Conservation (phyloP, 345 rosid species). For the Raphanus sativus region DNA sequence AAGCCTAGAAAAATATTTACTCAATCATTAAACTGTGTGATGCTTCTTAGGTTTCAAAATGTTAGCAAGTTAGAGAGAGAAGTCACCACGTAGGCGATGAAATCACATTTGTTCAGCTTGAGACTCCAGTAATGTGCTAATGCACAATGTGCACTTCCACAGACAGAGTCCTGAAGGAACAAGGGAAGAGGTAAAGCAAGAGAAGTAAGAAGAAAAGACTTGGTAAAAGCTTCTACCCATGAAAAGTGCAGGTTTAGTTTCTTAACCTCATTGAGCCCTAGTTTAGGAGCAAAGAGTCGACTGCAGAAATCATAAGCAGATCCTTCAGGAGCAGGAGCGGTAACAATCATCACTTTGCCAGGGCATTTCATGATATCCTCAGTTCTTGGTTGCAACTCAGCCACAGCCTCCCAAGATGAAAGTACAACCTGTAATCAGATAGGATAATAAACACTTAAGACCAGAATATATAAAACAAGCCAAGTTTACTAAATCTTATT, state of each 20-base stretch:
- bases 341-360: constrained; percentile 49
- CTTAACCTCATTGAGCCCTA: constrained; percentile 12
- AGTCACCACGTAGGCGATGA: constrained; percentile 52
- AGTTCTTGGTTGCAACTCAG: constrained; percentile 47
- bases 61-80: not conserved
- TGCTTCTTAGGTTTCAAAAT: not conserved
- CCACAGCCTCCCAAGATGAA: constrained; percentile 55
- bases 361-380: constrained; percentile 55
- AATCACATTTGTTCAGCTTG: constrained; percentile 53
- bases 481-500: not conserved
- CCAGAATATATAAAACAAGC: not conserved
- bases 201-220: not conserved
- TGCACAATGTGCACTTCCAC: constrained; percentile 71
- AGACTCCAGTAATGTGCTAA: constrained; percentile 66
- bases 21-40: not conserved
- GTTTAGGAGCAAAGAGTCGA: constrained; percentile 34
- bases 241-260: not conserved
- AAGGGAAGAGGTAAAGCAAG: not conserved
- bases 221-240: not conserved
- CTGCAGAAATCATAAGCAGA: constrained; percentile 25
- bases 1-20: constrained; percentile 35
- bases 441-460: not conserved
- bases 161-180: constrained; percentile 58
- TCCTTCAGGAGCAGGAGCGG: constrained; percentile 55
- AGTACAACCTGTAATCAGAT: constrained; percentile 43